A percentile compares a stretch with the other conserved stretches of the same genome.
phyloP scores from a whole-genome alignment of 305 asterid species.

The Lippia alba region DNA sequence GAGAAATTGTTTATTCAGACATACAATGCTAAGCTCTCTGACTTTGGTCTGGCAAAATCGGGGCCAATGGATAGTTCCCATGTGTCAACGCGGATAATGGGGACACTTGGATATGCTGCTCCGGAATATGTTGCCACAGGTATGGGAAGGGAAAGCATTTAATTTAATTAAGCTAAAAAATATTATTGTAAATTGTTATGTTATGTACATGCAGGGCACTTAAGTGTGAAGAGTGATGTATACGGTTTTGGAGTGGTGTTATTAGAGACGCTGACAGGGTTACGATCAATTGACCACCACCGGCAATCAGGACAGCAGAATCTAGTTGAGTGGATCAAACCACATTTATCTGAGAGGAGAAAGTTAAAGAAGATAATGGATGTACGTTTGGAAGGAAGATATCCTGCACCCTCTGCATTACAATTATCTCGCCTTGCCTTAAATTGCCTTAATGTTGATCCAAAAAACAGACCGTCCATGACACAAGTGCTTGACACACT shows the following conservation, averaged over 20 bases:
- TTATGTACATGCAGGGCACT: conserved; percentile 40
- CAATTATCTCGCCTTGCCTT: conserved; percentile 36
- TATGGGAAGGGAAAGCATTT: neutral
- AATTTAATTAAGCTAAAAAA: neutral
- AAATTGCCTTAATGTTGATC: conserved; percentile 34
- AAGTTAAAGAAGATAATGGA: conserved; percentile 39
- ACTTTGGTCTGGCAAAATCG: conserved; percentile 48
- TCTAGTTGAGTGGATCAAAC: conserved; percentile 42
- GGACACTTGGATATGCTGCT: conserved; percentile 38
- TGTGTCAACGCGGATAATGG: conserved; percentile 40
- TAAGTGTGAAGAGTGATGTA: conserved; percentile 9
- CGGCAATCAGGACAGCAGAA: conserved; percentile 27
- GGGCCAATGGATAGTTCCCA: conserved; percentile 37
- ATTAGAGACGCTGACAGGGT: conserved; percentile 49
- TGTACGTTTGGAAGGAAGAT: conserved; percentile 37
- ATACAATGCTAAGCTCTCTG: conserved; percentile 39
- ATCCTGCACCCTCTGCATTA: conserved; percentile 17
- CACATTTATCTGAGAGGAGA: conserved; percentile 25
- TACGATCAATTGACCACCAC: neutral
- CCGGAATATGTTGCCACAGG: conserved; percentile 32
- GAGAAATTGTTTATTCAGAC: conserved; percentile 30
- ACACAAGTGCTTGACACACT: conserved; percentile 37
- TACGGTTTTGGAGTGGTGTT: conserved; percentile 48
- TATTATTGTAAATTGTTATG: neutral
- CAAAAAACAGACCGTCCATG: conserved; percentile 40